phyloP scores from a whole-genome alignment of 371 early-diverging fungal species.

The Umbelopsis sp. region DNA sequence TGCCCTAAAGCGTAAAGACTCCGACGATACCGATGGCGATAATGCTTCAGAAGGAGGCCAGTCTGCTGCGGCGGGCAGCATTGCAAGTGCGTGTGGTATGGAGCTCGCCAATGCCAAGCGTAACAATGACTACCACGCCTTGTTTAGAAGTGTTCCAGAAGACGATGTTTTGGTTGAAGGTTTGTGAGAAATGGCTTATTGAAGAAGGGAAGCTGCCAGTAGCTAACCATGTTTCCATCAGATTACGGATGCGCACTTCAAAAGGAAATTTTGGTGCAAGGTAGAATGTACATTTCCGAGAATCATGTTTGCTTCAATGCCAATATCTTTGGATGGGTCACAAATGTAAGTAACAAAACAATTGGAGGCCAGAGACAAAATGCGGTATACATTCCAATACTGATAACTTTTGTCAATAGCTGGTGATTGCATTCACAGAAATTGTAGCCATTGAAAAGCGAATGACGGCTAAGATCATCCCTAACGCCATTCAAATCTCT shows the following conservation, averaged over 20 bases:
- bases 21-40: constrained; percentile 19
- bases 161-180: constrained; percentile 70
- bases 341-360: constrained; percentile 58
- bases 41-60: constrained; percentile 19
- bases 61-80: constrained; percentile 28
- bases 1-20: constrained; percentile 8
- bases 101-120: constrained; percentile 54
- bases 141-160: constrained; percentile 70
- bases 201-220: background rate
- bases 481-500: constrained; percentile 84
- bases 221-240: constrained; percentile 25
- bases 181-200: constrained; percentile 22
- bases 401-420: constrained; percentile 31
- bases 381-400: background rate
- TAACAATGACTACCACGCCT: constrained; percentile 64
- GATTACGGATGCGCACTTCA: constrained; percentile 93
- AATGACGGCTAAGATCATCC: constrained; percentile 81
- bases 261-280: constrained; percentile 92
- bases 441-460: constrained; percentile 83
- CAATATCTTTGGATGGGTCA: constrained; percentile 97
- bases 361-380: no score
- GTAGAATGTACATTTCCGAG: constrained; percentile 87
- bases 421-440: constrained; percentile 84
- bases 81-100: constrained; percentile 33
- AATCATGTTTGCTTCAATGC: constrained; percentile 91